These are phyloP conservation scores for Saussurea involucrata DNA, from an alignment of 129 eudicot species.

Conservation along the genomic window DNA sequence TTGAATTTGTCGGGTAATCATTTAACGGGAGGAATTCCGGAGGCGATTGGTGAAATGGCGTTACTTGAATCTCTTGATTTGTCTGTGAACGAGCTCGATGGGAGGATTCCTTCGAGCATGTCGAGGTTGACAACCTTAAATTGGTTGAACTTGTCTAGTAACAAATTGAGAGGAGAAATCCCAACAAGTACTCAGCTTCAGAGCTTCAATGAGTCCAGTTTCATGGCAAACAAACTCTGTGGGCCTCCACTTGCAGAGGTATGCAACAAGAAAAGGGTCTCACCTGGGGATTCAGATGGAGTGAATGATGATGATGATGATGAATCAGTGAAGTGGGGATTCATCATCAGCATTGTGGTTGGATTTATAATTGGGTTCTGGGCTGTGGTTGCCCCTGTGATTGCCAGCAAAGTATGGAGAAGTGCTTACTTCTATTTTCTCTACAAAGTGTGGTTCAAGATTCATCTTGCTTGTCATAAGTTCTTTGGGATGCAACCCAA, in stretches of 20 bases:
- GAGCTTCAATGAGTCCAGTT: slow-evolving; percentile 4
- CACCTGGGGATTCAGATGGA: neutral
- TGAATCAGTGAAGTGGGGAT: slow-evolving; percentile 15
- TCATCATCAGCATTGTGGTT: slow-evolving; percentile 22
- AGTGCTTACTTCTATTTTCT: slow-evolving; percentile 13
- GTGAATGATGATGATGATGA: neutral
- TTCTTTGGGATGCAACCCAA: neutral
- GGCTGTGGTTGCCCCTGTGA: slow-evolving; percentile 19
- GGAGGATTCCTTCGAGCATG: slow-evolving; percentile 16
- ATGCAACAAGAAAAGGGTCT: neutral
- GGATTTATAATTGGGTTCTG: slow-evolving; percentile 36
- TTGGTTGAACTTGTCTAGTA: slow-evolving; percentile 15
- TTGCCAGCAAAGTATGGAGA: slow-evolving; percentile 23
- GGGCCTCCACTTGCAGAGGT: slow-evolving; percentile 19
- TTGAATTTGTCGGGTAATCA: slow-evolving; percentile 32
- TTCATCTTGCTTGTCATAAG: neutral
- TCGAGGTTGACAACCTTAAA: slow-evolving; percentile 7
- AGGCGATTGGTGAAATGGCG: slow-evolving; percentile 16
- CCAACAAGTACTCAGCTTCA: slow-evolving; percentile 28
- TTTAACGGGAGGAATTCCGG: slow-evolving; percentile 36
- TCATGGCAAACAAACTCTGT: slow-evolving; percentile 22
- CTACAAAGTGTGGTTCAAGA: slow-evolving; percentile 11
- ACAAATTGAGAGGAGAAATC: slow-evolving; percentile 16
- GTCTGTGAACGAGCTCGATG: slow-evolving; percentile 27
- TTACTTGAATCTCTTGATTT: slow-evolving; percentile 38